Evolutionary conservation across 768 basidiomycete genomes (phyloP), one percentile per base, ranked within the genome.

Genomic region (Tricholoma matsutake): DNA sequence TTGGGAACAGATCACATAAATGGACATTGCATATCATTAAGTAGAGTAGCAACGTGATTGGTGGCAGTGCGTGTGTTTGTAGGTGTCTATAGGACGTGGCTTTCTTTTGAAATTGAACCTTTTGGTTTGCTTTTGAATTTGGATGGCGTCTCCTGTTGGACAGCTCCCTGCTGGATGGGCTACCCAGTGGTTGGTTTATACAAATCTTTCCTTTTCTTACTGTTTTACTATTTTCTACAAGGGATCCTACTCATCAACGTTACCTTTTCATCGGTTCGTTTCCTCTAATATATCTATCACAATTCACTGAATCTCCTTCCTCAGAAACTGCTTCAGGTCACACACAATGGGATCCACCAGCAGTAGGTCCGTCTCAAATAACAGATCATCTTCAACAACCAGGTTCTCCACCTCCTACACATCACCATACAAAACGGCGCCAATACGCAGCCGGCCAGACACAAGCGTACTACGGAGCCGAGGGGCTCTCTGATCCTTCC

Each of bases 391-490:
- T 75, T 8, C 51, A 53, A 32, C 75, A 77, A 4, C 69, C 77
- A 18, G 76, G 76, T 13, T 77, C 81, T 3, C 73, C 76, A 20
- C 79, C 84, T 31, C 79, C 84, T 25, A 76, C 79, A 14, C 73
- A 81, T 41, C 71, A 75, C 29, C 79, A 83, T 64, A 58, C 78
- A 57, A 90, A 92, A 75, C 89, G 93, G 66, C 88, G 96, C 49
- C 94, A 96, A 73, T 98, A 98, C 72, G 96, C 96, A 54, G 87
- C 92, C 3, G 95, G 92, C 10, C 95, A 97, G 75, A 94, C 94
- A 1, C 92, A 94, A 69, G 93, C 84, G 2, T 95, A 95, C 72
- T 93, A 93, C 65, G 84, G 86, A 35, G 72, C 74, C 11, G 79
- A 80, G 28, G 76, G 76, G 3, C 65, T 74, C 35, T 64, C 78